These are phyloP conservation scores for Poronia punctata DNA, from an alignment of 495 filamentous ascomycete species.

Conservation along the genomic window DNA sequence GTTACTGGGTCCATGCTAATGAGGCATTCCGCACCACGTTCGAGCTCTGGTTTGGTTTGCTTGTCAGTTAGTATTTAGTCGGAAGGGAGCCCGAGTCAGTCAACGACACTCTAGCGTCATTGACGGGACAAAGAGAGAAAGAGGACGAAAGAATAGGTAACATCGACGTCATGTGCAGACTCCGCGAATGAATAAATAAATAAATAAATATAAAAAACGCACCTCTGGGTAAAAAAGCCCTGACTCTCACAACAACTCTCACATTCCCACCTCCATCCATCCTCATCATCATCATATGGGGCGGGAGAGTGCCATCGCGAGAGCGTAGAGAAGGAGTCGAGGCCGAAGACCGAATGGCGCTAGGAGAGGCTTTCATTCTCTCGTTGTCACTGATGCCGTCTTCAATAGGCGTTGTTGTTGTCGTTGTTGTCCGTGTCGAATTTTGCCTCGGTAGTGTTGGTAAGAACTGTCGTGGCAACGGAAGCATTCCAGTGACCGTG, in stretches of 20 bases:
- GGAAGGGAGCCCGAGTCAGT: no score
- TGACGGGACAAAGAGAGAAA: no score
- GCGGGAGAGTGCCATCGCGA: conserved; percentile 53
- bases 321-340: conserved; percentile 68
- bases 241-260: conserved; percentile 85
- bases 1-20: conserved; percentile 82
- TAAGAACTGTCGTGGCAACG: conserved; percentile 26
- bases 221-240: conserved; percentile 88
- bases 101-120: no score
- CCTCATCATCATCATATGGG: conserved; percentile 34
- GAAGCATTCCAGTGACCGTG: conserved; percentile 41
- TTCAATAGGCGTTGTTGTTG: not conserved
- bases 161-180: not conserved
- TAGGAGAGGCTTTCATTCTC: conserved; percentile 11
- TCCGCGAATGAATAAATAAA: not conserved
- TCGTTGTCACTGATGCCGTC: conserved; percentile 2
- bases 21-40: conserved; percentile 73
- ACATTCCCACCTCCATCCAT: conserved; percentile 74
- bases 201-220: conserved; percentile 20
- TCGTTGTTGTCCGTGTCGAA: conserved; percentile 2
- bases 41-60: conserved; percentile 53
- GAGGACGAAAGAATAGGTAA: no score
- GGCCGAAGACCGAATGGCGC: conserved; percentile 48
- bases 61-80: conserved; percentile 1
- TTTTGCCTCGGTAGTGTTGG: not conserved